A percentile compares a stretch with the other conserved stretches of the same genome.
phyloP scores from a whole-genome alignment of 768 basidiomycete genomes.

The Daedalea quercina region DNA sequence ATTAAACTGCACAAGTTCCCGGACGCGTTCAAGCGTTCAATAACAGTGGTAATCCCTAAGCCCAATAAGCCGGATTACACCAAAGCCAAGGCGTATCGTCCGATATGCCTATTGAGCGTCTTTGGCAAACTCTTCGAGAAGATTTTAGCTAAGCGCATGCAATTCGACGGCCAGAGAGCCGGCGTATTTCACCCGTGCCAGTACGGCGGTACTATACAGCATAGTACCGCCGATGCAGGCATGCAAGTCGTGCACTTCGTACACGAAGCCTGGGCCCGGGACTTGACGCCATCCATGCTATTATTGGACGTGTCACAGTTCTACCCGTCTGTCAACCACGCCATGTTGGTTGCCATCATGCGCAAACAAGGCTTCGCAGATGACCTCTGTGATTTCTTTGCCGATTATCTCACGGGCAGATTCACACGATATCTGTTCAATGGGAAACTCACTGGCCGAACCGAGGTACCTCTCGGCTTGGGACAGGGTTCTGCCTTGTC shows the following conservation, averaged over 20 bases:
- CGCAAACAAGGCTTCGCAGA: conserved; percentile 7
- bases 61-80: no score
- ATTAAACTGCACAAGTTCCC: no score
- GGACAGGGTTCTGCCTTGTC: conserved; percentile 15
- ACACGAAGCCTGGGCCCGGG: neutral
- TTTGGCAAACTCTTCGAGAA: neutral
- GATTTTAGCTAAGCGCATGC: neutral
- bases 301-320: conserved; percentile 16
- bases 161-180: conserved; percentile 1
- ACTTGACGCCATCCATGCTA: conserved; percentile 5
- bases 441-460: neutral
- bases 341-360: conserved; percentile 3
- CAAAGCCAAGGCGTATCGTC: no score
- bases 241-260: conserved; percentile 11
- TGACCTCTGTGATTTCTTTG: conserved; percentile 6
- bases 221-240: conserved; percentile 14
- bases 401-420: conserved; percentile 6
- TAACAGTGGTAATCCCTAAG: no score
- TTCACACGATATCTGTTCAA: conserved; percentile 8
- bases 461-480: conserved; percentile 1
- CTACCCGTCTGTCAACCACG: conserved; percentile 16
- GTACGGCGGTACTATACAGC: conserved; percentile 15
- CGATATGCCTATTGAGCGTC: neutral
- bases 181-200: conserved; percentile 14
- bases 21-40: no score